Percentiles rank a stretch among this genome's conserved stretches.
Conservation (phyloP, 192 early-diverging fungal species). For the Gaertneriomyces sp. region DNA sequence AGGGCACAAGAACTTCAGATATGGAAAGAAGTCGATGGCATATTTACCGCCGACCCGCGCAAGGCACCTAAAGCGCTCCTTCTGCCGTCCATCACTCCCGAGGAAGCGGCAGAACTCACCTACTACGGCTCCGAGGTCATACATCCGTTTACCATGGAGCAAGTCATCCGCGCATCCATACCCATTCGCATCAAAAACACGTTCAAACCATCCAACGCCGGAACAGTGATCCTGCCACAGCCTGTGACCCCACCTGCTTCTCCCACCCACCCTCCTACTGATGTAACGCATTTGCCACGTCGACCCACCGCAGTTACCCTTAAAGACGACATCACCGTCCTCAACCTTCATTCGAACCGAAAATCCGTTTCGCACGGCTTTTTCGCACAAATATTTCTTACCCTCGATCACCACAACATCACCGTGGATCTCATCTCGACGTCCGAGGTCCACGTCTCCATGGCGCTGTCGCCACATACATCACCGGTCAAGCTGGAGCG, state of each 20-base stretch:
- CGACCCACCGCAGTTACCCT: constrained; percentile 98
- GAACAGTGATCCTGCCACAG: constrained; percentile 92
- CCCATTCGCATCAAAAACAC: constrained; percentile 99
- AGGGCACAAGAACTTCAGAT: constrained; percentile 91
- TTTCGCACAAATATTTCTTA: constrained; percentile 91
- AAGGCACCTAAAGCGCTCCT: constrained; percentile 84
- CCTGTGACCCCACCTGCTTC: constrained; percentile 22
- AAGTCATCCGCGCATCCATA: constrained; percentile 92
- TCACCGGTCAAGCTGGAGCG: constrained; percentile 62
- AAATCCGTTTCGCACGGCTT: constrained; percentile 96
- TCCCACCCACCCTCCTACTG: background rate
- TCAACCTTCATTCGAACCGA: constrained; percentile 97
- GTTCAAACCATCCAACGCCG: constrained; percentile 84
- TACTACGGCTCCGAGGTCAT: constrained; percentile 92
- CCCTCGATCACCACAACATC: constrained; percentile 83
- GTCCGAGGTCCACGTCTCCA: constrained; percentile 83
- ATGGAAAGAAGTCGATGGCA: constrained; percentile 99
- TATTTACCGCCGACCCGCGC: constrained; percentile 97
- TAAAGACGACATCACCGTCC: constrained; percentile 92
- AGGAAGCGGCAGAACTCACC: constrained; percentile 96
- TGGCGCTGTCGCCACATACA: constrained; percentile 51
- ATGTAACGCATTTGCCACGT: constrained; percentile 22
- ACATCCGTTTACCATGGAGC: constrained; percentile 99
- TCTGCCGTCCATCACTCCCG: constrained; percentile 90
- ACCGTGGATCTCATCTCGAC: constrained; percentile 93